These are phyloP conservation scores for Osmanthus fragrans DNA, from an alignment of 257 asterid species.

Conservation along the genomic window DNA sequence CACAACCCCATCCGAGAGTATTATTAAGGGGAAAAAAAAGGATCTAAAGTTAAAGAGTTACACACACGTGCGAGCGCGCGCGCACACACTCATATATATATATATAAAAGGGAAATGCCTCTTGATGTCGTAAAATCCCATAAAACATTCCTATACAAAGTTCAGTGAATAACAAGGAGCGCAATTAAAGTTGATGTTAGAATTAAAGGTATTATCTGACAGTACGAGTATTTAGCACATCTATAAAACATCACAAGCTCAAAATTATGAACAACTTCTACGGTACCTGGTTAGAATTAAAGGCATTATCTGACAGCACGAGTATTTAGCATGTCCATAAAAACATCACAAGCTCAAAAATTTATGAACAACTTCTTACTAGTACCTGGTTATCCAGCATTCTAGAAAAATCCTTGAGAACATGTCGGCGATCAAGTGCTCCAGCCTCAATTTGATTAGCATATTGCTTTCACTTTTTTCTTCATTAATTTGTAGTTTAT, in stretches of 20 bases:
- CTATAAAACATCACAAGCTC: not conserved
- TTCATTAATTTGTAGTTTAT: conserved; percentile 60
- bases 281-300: too few relatives aligned
- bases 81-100: too few relatives aligned
- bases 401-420: conserved; percentile 55
- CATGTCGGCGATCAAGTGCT: conserved; percentile 44
- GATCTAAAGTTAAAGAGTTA: not conserved
- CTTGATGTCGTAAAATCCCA: not conserved
- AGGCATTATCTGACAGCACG: too few relatives aligned
- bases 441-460: conserved; percentile 40
- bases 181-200: too few relatives aligned
- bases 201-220: not conserved
- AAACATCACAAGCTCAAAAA: too few relatives aligned
- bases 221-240: not conserved
- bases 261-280: not conserved
- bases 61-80: too few relatives aligned
- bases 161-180: not conserved
- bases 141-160: not conserved
- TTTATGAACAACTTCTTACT: too few relatives aligned
- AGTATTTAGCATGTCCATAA: too few relatives aligned
- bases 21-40: too few relatives aligned
- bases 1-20: too few relatives aligned
- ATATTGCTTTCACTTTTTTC: conserved; percentile 50
- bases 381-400: conserved; percentile 57
- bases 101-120: not conserved